Percentiles rank a stretch among this genome's conserved stretches.
Conservation (phyloP, 129 eudicot genomes). For the Flaveria ramosissima region DNA sequence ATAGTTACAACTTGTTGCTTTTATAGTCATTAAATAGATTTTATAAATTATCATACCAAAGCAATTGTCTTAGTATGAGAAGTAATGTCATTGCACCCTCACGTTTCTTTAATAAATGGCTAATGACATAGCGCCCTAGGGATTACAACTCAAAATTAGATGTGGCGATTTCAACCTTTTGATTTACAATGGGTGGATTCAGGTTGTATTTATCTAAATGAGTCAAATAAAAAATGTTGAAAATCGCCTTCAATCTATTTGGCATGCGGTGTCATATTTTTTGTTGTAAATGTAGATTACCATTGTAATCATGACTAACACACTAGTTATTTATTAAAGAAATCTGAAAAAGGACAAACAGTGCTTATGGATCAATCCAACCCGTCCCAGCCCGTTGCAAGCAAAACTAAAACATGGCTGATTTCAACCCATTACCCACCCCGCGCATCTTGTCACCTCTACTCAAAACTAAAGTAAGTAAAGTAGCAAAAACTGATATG, state of each 20-base stretch:
- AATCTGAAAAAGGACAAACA: not conserved
- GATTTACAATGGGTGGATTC: not conserved
- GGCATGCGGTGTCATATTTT: not conserved
- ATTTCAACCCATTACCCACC: conserved; percentile 8
- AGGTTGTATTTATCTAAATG: not conserved
- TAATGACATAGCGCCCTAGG: not conserved
- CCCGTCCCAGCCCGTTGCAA: not conserved
- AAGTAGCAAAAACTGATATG: not conserved
- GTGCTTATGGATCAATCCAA: conserved; percentile 6
- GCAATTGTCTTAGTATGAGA: not conserved
- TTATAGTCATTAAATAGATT: not conserved
- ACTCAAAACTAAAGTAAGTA: conserved; percentile 7
- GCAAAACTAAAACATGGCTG: not conserved
- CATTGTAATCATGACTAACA: not conserved
- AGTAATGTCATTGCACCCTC: not conserved
- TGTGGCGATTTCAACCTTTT: not conserved
- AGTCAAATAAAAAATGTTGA: conserved; percentile 9
- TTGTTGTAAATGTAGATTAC: not conserved
- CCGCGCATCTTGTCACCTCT: not conserved
- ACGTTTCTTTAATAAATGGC: not conserved
- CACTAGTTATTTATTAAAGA: not conserved
- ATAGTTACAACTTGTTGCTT: not conserved
- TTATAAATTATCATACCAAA: not conserved
- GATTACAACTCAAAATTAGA: not conserved
- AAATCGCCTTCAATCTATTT: not conserved